Percentiles rank a stretch among this genome's conserved stretches.
Evolutionary conservation across 495 filamentous ascomycete genomes (phyloP).

Genomic region (Lindgomyces ingoldianus): DNA sequence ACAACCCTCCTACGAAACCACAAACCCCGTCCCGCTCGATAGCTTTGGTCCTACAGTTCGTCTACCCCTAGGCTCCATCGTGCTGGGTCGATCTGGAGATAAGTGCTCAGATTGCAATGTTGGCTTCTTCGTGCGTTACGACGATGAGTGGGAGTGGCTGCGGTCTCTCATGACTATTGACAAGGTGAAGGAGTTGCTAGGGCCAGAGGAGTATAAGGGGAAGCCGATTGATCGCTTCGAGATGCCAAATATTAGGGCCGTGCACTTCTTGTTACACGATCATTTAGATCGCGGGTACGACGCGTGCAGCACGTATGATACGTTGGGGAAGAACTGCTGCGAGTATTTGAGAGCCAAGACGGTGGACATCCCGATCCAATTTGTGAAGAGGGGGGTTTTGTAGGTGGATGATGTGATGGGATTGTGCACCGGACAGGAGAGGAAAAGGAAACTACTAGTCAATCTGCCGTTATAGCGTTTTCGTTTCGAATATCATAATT

Average conservation of each 20-base stretch:
- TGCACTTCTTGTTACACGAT: conserved; percentile 38
- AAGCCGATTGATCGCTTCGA: conserved; percentile 35
- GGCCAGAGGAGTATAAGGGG: conserved; percentile 26
- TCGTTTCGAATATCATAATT: no score
- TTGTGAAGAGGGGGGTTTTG: conserved; percentile 30
- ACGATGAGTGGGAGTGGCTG: conserved; percentile 37
- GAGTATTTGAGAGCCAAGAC: conserved; percentile 36
- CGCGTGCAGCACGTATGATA: conserved; percentile 34
- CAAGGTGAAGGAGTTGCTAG: conserved; percentile 34
- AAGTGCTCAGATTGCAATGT: conserved; percentile 42
- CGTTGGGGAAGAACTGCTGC: conserved; percentile 36
- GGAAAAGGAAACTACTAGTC: no score
- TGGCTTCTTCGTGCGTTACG: conserved; percentile 39
- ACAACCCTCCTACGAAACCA: conserved; percentile 37
- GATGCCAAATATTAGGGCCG: conserved; percentile 33
- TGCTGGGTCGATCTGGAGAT: conserved; percentile 40
- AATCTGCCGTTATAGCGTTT: no score
- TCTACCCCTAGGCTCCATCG: conserved; percentile 41
- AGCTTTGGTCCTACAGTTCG: conserved; percentile 34
- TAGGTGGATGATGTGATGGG: no score
- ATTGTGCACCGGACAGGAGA: no score
- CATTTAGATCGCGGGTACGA: conserved; percentile 38
- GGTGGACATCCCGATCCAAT: conserved; percentile 33
- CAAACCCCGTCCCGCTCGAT: conserved; percentile 29
- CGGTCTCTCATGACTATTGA: conserved; percentile 21